These are phyloP conservation scores for Phoenix dactylifera DNA, from an alignment of 176 grass and related monocot genomes.

Conservation along the genomic window DNA sequence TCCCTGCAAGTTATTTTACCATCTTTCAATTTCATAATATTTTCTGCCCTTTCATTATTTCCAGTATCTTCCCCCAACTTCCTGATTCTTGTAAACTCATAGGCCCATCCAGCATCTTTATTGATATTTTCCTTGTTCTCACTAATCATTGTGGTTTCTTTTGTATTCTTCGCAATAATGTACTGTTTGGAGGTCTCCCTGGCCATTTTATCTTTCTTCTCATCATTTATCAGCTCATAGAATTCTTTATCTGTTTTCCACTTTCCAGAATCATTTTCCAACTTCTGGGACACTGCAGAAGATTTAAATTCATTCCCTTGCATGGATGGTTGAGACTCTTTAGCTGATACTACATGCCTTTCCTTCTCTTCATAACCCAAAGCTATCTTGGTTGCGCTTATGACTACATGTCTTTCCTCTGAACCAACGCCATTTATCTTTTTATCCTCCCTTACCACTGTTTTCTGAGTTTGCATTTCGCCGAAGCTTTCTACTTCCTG, in stretches of 20 bases:
- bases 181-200: slow-evolving; percentile 10
- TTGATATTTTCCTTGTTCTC: slow-evolving; percentile 35
- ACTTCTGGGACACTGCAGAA: slow-evolving; percentile 26
- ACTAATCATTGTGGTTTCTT: slow-evolving; percentile 12
- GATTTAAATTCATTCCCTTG: slow-evolving; percentile 17
- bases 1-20: slow-evolving; percentile 11
- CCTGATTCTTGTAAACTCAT: slow-evolving; percentile 19
- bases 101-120: slow-evolving; percentile 19
- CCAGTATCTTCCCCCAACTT: slow-evolving; percentile 24
- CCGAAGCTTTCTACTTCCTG: not conserved
- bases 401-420: slow-evolving; percentile 15
- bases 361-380: slow-evolving; percentile 20
- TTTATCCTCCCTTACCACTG: slow-evolving; percentile 29
- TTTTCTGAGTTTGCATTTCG: slow-evolving; percentile 1
- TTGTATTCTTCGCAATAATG: slow-evolving; percentile 20
- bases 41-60: slow-evolving; percentile 17
- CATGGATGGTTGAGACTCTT: slow-evolving; percentile 27
- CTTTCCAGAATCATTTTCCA: slow-evolving; percentile 40
- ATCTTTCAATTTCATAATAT: slow-evolving; percentile 21
- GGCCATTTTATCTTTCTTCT: slow-evolving; percentile 20
- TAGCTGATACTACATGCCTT: slow-evolving; percentile 16
- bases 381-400: slow-evolving; percentile 10
- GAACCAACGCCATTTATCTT: slow-evolving; percentile 13
- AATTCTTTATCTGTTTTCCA: slow-evolving; percentile 71
- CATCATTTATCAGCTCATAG: slow-evolving; percentile 45